These are phyloP conservation scores for Ilex paraguariensis DNA, from an alignment of 305 asterid genomes.

Conservation along the genomic window DNA sequence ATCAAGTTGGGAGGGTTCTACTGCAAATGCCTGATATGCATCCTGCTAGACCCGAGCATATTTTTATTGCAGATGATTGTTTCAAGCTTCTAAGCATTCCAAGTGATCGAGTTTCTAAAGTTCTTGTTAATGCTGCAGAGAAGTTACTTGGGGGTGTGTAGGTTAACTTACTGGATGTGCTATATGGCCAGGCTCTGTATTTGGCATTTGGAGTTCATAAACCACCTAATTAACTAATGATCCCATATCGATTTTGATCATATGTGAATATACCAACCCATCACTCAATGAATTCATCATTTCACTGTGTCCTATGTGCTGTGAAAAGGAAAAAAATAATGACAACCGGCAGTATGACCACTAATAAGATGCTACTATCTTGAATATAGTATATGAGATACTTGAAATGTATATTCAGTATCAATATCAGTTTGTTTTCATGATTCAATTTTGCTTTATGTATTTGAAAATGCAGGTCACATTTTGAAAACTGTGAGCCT, in stretches of 20 bases:
- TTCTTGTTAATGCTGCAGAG: slow-evolving; percentile 36
- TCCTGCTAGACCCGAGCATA: slow-evolving; percentile 20
- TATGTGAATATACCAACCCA: not conserved
- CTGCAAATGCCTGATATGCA: slow-evolving; percentile 30
- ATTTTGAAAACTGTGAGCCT: slow-evolving; percentile 35
- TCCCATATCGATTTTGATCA: not conserved
- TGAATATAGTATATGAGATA: not conserved
- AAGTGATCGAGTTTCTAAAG: slow-evolving; percentile 25
- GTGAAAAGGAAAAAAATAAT: too few relatives aligned
- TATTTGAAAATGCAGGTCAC: slow-evolving; percentile 31
- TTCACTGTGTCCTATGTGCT: not conserved
- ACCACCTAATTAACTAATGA: not conserved
- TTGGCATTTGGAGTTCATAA: not conserved
- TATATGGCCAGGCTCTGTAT: not conserved
- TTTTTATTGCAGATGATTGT: slow-evolving; percentile 80
- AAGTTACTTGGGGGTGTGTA: slow-evolving; percentile 63
- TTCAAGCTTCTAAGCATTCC: slow-evolving; percentile 57
- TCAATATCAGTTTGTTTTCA: not conserved
- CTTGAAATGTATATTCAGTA: not conserved
- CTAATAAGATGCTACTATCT: too few relatives aligned
- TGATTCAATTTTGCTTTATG: not conserved
- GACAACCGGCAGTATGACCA: too few relatives aligned
- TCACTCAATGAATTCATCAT: too few relatives aligned
- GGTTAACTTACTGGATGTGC: not conserved
- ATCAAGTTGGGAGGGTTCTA: slow-evolving; percentile 59